Conservation (phyloP, 2,329 filamentous ascomycete species). For the Huntiella moniliformis region DNA sequence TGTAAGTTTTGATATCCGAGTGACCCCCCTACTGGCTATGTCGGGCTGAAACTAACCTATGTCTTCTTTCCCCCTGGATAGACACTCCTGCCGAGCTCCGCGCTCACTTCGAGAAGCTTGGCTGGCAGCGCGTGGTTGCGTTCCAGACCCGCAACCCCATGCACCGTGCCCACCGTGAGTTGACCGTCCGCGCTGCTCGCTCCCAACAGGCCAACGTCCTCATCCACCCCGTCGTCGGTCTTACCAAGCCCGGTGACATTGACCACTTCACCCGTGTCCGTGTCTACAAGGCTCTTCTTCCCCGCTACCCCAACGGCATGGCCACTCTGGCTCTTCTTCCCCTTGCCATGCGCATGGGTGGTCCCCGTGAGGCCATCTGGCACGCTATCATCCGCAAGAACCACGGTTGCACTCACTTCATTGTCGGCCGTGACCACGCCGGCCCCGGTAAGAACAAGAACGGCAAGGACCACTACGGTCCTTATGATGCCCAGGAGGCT, state of each 20-base stretch:
- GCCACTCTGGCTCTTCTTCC: constrained; percentile 86
- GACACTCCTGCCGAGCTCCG: constrained; percentile 89
- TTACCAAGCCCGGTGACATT: constrained; percentile 98
- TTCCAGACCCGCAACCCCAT: constrained; percentile 99
- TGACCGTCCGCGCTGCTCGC: constrained; percentile 91
- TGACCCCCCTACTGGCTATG: background rate
- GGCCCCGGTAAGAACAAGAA: constrained; percentile 96
- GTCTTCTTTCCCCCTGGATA: constrained; percentile 19
- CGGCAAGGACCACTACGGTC: constrained; percentile 92
- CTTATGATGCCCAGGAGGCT: constrained; percentile 89
- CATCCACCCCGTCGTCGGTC: constrained; percentile 93
- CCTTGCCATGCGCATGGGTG: constrained; percentile 97
- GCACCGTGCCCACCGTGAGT: constrained; percentile 94
- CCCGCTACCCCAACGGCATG: constrained; percentile 98
- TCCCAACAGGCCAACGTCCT: constrained; percentile 95
- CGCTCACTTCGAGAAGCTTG: constrained; percentile 96
- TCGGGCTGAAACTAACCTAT: background rate
- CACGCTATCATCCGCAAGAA: constrained; percentile 99
- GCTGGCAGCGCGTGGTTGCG: constrained; percentile 91
- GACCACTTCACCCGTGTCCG: constrained; percentile 99
- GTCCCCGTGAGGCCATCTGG: constrained; percentile 96
- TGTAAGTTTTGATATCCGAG: constrained; percentile 35
- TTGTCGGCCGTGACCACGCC: constrained; percentile 94
- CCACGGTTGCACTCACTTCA: constrained; percentile 97
- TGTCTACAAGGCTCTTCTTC: constrained; percentile 92